These are phyloP conservation scores for Lentinula detonsa DNA, from an alignment of 768 basidiomycete species.

Conservation along the genomic window DNA sequence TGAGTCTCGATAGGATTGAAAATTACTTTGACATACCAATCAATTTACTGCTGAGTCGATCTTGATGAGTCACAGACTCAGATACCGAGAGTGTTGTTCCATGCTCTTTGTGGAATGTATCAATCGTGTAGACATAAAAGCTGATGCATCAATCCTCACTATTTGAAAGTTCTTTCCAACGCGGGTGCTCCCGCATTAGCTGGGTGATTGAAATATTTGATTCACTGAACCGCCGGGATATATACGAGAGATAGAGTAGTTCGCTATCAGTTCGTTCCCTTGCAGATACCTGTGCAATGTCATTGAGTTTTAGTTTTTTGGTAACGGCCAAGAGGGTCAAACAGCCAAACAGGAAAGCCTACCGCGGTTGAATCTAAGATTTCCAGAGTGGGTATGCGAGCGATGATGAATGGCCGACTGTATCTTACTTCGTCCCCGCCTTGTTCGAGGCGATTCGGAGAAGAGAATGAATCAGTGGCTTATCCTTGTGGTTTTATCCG, in stretches of 20 bases:
- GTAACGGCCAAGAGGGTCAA: neutral
- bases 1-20: neutral
- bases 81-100: slow-evolving; percentile 40
- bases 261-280: slow-evolving; percentile 79
- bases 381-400: slow-evolving; percentile 58
- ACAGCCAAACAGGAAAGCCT: slow-evolving; percentile 19
- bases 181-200: slow-evolving; percentile 46
- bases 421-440: slow-evolving; percentile 30
- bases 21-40: slow-evolving; percentile 41
- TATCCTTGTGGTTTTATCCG: neutral
- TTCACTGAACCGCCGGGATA: slow-evolving; percentile 37
- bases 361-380: slow-evolving; percentile 62
- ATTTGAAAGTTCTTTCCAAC: slow-evolving; percentile 55
- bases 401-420: slow-evolving; percentile 57
- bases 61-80: slow-evolving; percentile 21
- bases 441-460: slow-evolving; percentile 13
- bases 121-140: slow-evolving; percentile 1
- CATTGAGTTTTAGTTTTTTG: neutral
- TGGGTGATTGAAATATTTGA: slow-evolving; percentile 33
- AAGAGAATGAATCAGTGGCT: neutral
- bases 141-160: slow-evolving; percentile 35
- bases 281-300: slow-evolving; percentile 46
- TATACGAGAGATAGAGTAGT: slow-evolving; percentile 70
- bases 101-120: slow-evolving; percentile 38
- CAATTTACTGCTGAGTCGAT: slow-evolving; percentile 55